Conservation (phyloP, 2,329 filamentous ascomycete species). For the Diaporthe ampelina region DNA sequence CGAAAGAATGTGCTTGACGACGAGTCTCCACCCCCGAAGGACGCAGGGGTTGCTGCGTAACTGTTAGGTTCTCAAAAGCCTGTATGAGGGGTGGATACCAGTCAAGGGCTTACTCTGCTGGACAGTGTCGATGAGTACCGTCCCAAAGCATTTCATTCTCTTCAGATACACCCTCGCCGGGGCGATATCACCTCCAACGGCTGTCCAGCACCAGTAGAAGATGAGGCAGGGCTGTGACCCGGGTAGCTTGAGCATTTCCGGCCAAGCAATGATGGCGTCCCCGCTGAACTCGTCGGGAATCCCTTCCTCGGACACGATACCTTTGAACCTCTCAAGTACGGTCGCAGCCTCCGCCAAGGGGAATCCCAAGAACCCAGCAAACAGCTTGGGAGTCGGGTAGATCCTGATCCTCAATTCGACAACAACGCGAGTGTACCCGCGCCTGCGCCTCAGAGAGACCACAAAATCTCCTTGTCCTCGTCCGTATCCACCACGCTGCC, state of each 20-base stretch:
- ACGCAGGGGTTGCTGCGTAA: background rate
- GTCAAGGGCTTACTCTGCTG: background rate
- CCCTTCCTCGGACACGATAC: background rate
- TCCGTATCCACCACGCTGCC: constrained; percentile 48
- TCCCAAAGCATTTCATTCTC: background rate
- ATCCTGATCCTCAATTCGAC: constrained; percentile 48
- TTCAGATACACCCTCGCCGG: background rate
- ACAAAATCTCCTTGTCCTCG: constrained; percentile 45
- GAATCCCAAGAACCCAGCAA: background rate
- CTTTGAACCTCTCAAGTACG: background rate
- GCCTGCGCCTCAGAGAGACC: constrained; percentile 48
- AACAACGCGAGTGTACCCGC: constrained; percentile 46
- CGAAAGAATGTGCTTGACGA: background rate
- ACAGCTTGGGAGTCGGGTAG: constrained; percentile 38
- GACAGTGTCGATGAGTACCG: background rate
- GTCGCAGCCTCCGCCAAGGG: background rate
- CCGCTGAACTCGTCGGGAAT: background rate
- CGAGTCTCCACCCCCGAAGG: background rate
- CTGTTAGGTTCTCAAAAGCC: background rate
- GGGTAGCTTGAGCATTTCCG: background rate
- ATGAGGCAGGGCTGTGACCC: background rate
- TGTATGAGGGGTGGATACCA: background rate
- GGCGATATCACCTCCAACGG: background rate
- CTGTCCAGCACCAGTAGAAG: background rate
- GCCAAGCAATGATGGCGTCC: background rate